Evolutionary conservation across 2,329 filamentous ascomycete genomes (phyloP).

Genomic region (Pleurostoma richardsiae): DNA sequence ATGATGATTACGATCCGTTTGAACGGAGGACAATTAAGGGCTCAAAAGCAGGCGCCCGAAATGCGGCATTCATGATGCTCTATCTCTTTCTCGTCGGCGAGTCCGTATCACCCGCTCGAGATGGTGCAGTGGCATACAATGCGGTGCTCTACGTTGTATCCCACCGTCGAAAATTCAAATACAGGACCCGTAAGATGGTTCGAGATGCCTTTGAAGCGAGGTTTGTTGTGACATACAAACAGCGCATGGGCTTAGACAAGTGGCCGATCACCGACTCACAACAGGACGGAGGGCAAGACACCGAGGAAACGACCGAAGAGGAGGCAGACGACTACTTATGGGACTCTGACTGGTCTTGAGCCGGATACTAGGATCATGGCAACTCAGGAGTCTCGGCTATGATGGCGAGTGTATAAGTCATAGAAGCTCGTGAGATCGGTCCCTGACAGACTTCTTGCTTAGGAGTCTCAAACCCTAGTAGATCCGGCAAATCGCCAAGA

Average conservation of each 20-base stretch:
- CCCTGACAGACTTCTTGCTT: too few relatives aligned
- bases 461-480: too few relatives aligned
- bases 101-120: not conserved
- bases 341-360: not conserved
- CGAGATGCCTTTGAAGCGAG: constrained; percentile 7
- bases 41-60: constrained; percentile 2
- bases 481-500: too few relatives aligned
- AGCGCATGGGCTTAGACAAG: constrained; percentile 3
- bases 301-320: not conserved
- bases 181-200: constrained; percentile 6
- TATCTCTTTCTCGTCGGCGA: constrained; percentile 4
- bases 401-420: too few relatives aligned
- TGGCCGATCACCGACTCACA: constrained; percentile 1
- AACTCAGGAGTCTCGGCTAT: too few relatives aligned
- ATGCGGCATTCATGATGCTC: constrained; percentile 6
- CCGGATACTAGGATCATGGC: not conserved
- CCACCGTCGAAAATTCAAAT: constrained; percentile 3
- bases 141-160: constrained; percentile 6
- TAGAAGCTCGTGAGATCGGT: too few relatives aligned
- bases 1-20: constrained; percentile 2
- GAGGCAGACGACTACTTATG: not conserved
- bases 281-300: not conserved
- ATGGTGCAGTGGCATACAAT: constrained; percentile 4
- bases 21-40: constrained; percentile 1
- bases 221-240: constrained; percentile 4